phyloP scores from a whole-genome alignment of 2,329 filamentous ascomycete species.

The Corinectria fuckeliana region DNA sequence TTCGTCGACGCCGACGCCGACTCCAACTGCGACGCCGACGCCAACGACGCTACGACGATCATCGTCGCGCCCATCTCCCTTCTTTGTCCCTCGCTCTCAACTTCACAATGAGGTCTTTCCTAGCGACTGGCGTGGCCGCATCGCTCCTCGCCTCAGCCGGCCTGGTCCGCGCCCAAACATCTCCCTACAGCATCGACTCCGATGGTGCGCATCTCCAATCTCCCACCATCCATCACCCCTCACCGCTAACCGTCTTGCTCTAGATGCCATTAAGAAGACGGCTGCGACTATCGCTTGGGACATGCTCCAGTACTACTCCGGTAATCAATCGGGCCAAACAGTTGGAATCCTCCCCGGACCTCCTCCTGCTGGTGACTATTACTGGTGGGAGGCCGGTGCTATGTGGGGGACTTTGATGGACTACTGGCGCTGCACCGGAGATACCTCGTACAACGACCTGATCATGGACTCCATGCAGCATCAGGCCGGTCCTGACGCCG shows the following conservation, averaged over 20 bases:
- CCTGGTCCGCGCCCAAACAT: constrained; percentile 33
- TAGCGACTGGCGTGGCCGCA: constrained; percentile 24
- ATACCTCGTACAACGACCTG: constrained; percentile 62
- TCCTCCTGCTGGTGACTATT: constrained; percentile 56
- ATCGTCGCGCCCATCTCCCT: background rate
- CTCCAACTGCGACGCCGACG: constrained; percentile 3
- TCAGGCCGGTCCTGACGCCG: constrained; percentile 58
- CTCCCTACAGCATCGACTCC: constrained; percentile 34
- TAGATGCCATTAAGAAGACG: constrained; percentile 48
- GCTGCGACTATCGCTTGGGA: constrained; percentile 51
- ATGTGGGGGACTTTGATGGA: constrained; percentile 69
- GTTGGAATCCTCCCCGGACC: constrained; percentile 58
- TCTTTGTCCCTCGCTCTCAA: constrained; percentile 17
- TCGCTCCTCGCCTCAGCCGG: constrained; percentile 32
- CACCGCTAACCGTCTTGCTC: constrained; percentile 21
- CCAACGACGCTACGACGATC: constrained; percentile 12
- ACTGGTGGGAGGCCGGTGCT: constrained; percentile 72
- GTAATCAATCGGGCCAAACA: constrained; percentile 51
- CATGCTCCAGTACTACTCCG: constrained; percentile 54
- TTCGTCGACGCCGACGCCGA: constrained; percentile 4
- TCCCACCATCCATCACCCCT: background rate
- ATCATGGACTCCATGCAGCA: constrained; percentile 58
- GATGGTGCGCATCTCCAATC: constrained; percentile 26
- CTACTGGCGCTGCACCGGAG: constrained; percentile 69
- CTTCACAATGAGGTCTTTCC: constrained; percentile 32